phyloP scores from a whole-genome alignment of 2,329 filamentous ascomycete genomes.

The Stemphylium beticola region DNA sequence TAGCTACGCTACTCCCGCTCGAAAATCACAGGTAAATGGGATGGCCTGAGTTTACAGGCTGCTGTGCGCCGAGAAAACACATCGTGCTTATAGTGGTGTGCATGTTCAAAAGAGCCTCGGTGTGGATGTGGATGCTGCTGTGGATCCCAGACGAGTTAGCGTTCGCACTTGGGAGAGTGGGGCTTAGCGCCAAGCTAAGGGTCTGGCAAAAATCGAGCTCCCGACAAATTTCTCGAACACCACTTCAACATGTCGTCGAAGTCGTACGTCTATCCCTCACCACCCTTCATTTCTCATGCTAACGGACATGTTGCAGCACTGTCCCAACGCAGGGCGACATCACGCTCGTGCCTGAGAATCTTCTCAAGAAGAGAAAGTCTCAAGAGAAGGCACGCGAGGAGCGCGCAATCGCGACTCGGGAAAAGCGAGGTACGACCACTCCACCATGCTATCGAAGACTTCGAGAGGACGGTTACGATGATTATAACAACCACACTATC shows the following conservation, averaged over 20 bases:
- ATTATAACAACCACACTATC: slow-evolving; percentile 85
- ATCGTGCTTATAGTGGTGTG: neutral
- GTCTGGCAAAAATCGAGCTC: slow-evolving; percentile 24
- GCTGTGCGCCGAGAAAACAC: too few species aligned
- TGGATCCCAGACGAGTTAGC: neutral
- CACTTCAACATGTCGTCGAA: slow-evolving; percentile 51
- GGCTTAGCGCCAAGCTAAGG: slow-evolving; percentile 18
- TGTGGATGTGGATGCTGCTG: neutral
- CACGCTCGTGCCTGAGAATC: slow-evolving; percentile 91
- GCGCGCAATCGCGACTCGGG: slow-evolving; percentile 76
- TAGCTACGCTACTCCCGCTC: too few species aligned
- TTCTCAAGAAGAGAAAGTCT: slow-evolving; percentile 99
- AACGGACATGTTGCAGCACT: slow-evolving; percentile 63
- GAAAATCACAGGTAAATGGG: too few species aligned
- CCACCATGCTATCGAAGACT: slow-evolving; percentile 20
- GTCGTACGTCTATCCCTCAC: slow-evolving; percentile 60
- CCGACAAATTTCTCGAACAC: slow-evolving; percentile 57
- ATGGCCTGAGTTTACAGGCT: too few species aligned
- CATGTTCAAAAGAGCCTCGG: slow-evolving; percentile 1
- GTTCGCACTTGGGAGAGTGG: neutral
- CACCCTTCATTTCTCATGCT: slow-evolving; percentile 57
- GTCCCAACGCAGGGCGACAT: slow-evolving; percentile 95
- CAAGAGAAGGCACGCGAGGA: slow-evolving; percentile 99
- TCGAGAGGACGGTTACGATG: slow-evolving; percentile 60
- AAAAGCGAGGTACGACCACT: slow-evolving; percentile 82